Percentiles rank a stretch among this genome's conserved stretches.
Evolutionary conservation across 805 yeast species (phyloP).

Genomic region (Candida manassasensis): DNA sequence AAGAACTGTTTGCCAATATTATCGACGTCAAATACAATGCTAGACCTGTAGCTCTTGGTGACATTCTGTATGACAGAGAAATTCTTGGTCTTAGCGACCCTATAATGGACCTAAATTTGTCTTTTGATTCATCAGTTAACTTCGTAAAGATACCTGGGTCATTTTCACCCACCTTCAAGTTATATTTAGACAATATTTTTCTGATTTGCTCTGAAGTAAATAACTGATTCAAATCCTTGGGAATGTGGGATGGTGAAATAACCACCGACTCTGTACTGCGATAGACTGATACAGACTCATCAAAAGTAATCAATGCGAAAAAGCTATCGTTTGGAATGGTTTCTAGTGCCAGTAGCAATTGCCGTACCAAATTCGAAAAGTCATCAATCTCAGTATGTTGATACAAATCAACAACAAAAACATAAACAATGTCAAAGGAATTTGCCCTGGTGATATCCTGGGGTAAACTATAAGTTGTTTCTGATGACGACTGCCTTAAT

Average conservation of each 20-base stretch:
- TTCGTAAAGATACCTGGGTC: conserved; percentile 4
- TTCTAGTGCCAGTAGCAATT: conserved; percentile 13
- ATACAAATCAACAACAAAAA: conserved; percentile 28
- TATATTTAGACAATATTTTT: neutral
- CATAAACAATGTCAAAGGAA: conserved; percentile 11
- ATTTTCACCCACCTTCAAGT: neutral
- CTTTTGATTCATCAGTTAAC: conserved; percentile 7
- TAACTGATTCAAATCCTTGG: neutral
- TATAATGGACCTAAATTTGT: conserved; percentile 10
- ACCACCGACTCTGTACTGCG: conserved; percentile 2
- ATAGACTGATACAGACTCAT: conserved; percentile 23
- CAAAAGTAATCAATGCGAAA: conserved; percentile 26
- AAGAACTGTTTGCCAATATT: conserved; percentile 17
- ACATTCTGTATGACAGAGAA: conserved; percentile 22
- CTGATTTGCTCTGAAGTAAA: neutral
- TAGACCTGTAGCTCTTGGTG: conserved; percentile 32
- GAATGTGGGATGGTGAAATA: neutral
- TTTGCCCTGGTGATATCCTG: conserved; percentile 14
- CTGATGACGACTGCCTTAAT: conserved; percentile 19
- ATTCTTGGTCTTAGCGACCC: conserved; percentile 17
- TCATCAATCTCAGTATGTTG: conserved; percentile 22
- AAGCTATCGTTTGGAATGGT: conserved; percentile 13
- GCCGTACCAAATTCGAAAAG: conserved; percentile 12
- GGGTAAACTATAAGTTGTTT: conserved; percentile 31
- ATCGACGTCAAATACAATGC: conserved; percentile 24